Percentiles rank a stretch among this genome's conserved stretches.
Conservation (phyloP, 306 rosid genomes). For the Malus domestica region ASM211411v1 NC_041791.1:5031501-5032000, state of each 20-base stretch:
- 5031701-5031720: slow-evolving; percentile 33
- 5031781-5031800: neutral
- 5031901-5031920: too few species aligned
- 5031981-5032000: too few species aligned
- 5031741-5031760: neutral
- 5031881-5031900: too few species aligned
- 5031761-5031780: neutral
- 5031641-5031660: slow-evolving; percentile 62
- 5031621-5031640: slow-evolving; percentile 40
- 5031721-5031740: neutral
- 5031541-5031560: slow-evolving; percentile 94
- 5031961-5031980: too few species aligned
- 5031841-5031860: too few species aligned
- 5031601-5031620: slow-evolving; percentile 54
- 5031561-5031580: slow-evolving; percentile 71
- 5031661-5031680: slow-evolving; percentile 27
- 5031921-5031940: too few species aligned
- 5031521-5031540: slow-evolving; percentile 51
- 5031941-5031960: too few species aligned
- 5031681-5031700: slow-evolving; percentile 5
- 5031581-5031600: slow-evolving; percentile 80
- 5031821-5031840: too few species aligned
- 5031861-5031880: too few species aligned
- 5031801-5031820: too few species aligned
- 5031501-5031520: neutral